Evolutionary conservation across 805 yeast species (phyloP).

Genomic region (Candida quercuum): DNA sequence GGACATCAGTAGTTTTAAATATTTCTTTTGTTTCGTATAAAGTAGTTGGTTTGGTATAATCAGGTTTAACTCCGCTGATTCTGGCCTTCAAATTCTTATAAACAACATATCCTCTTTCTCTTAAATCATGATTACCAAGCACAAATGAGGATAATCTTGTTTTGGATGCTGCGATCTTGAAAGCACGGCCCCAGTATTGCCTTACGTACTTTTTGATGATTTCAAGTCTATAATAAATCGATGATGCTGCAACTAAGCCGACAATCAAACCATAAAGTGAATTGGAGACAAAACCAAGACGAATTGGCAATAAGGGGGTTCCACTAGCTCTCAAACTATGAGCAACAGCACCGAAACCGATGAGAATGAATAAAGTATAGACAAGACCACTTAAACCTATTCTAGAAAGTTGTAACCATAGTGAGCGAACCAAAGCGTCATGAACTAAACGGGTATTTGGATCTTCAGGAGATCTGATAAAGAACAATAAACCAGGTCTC

Average conservation of each 20-base stretch:
- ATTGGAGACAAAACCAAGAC: conserved; percentile 1
- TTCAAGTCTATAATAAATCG: conserved; percentile 2
- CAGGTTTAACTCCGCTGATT: conserved; percentile 40
- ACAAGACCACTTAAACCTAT: conserved; percentile 68
- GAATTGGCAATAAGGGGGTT: conserved; percentile 18
- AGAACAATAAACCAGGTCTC: conserved; percentile 85
- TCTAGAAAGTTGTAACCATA: conserved; percentile 65
- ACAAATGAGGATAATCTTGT: conserved; percentile 82
- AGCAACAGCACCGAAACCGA: conserved; percentile 59
- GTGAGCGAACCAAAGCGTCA: conserved; percentile 78
- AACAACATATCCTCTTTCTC: conserved; percentile 64
- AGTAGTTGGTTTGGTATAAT: conserved; percentile 53
- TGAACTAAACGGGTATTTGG: conserved; percentile 82
- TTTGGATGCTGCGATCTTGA: conserved; percentile 46
- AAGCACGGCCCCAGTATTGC: conserved; percentile 58
- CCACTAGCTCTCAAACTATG: conserved; percentile 12
- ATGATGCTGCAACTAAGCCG: conserved; percentile 1
- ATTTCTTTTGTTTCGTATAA: conserved; percentile 36
- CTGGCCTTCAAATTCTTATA: conserved; percentile 47
- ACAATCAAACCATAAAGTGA: too few relatives aligned
- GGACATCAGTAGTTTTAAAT: conserved; percentile 35
- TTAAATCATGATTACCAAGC: conserved; percentile 51
- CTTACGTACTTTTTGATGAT: conserved; percentile 32
- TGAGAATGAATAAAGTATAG: conserved; percentile 63
- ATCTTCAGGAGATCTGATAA: conserved; percentile 92